Evolutionary conservation across 2,329 filamentous ascomycete genomes (phyloP).

Genomic region (Dactylellina sp.): DNA sequence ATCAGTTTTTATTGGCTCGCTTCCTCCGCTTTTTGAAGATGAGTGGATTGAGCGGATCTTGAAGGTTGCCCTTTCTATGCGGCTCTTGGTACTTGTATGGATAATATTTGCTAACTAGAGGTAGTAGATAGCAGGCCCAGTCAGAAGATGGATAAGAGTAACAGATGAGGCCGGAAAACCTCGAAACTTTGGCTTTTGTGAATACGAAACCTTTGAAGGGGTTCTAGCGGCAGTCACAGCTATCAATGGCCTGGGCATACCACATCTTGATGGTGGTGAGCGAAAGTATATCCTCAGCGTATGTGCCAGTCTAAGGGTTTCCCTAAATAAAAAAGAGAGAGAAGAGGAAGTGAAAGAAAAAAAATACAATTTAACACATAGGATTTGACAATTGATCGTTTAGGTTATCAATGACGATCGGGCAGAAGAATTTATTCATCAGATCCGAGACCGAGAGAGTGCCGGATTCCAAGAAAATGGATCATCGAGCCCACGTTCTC

Average conservation of each 20-base stretch:
- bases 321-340: no score
- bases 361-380: background rate
- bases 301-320: no score
- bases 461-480: slow-evolving; percentile 64
- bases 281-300: slow-evolving; percentile 63
- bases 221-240: slow-evolving; percentile 36
- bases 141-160: slow-evolving; percentile 86
- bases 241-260: slow-evolving; percentile 30
- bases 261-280: slow-evolving; percentile 74
- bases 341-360: no score
- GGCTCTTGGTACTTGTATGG: background rate
- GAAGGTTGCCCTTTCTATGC: slow-evolving; percentile 49
- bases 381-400: no score
- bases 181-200: slow-evolving; percentile 91
- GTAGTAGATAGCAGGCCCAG: slow-evolving; percentile 63
- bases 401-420: slow-evolving; percentile 62
- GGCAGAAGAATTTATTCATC: slow-evolving; percentile 60
- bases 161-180: slow-evolving; percentile 82
- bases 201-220: slow-evolving; percentile 92
- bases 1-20: slow-evolving; percentile 88
- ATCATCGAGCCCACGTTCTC: slow-evolving; percentile 70
- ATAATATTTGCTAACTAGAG: background rate
- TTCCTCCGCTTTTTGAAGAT: slow-evolving; percentile 80
- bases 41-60: slow-evolving; percentile 83
- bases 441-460: slow-evolving; percentile 41